A percentile compares a stretch with the other conserved stretches of the same genome.
Evolutionary conservation across 495 filamentous ascomycete species (phyloP).

Genomic region (Aspergillus olivimuriae): DNA sequence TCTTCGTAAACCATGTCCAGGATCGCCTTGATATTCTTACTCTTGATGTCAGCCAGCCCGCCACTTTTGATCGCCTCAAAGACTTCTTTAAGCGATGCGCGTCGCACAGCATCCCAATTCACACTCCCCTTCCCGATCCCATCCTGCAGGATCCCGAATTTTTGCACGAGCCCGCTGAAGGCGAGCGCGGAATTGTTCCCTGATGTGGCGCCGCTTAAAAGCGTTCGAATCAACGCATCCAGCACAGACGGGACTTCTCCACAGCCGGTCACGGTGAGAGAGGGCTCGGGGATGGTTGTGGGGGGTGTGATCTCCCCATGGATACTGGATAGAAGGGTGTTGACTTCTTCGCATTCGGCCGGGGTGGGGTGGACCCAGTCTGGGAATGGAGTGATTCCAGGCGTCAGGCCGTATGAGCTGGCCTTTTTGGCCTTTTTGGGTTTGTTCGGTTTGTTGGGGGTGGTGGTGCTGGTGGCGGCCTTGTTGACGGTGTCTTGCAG

Average conservation of each 20-base stretch:
- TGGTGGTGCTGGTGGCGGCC: constrained; percentile 2
- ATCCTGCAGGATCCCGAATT: constrained; percentile 58
- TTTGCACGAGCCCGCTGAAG: constrained; percentile 62
- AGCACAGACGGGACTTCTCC: constrained; percentile 91
- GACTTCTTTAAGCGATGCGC: constrained; percentile 54
- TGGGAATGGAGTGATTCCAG: constrained; percentile 59
- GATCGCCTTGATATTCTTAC: constrained; percentile 71
- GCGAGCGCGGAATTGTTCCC: constrained; percentile 60
- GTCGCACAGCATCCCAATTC: constrained; percentile 78
- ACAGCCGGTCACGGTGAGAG: constrained; percentile 77
- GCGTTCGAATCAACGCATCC: constrained; percentile 78
- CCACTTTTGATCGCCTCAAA: constrained; percentile 67
- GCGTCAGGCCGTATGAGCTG: constrained; percentile 34
- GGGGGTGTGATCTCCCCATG: constrained; percentile 66
- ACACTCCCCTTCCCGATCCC: constrained; percentile 71
- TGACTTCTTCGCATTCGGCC: constrained; percentile 70
- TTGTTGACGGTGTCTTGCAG: constrained; percentile 18
- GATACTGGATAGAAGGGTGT: constrained; percentile 53
- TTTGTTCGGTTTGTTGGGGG: constrained; percentile 13
- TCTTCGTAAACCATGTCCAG: constrained; percentile 75
- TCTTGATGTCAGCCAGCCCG: constrained; percentile 63
- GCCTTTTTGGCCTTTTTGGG: constrained; percentile 17
- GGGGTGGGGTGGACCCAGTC: constrained; percentile 60
- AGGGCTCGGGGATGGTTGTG: constrained; percentile 63
- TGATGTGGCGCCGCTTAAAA: constrained; percentile 71